phyloP scores from a whole-genome alignment of 2,329 filamentous ascomycete species.

The Tolypocladium nubicola region DNA sequence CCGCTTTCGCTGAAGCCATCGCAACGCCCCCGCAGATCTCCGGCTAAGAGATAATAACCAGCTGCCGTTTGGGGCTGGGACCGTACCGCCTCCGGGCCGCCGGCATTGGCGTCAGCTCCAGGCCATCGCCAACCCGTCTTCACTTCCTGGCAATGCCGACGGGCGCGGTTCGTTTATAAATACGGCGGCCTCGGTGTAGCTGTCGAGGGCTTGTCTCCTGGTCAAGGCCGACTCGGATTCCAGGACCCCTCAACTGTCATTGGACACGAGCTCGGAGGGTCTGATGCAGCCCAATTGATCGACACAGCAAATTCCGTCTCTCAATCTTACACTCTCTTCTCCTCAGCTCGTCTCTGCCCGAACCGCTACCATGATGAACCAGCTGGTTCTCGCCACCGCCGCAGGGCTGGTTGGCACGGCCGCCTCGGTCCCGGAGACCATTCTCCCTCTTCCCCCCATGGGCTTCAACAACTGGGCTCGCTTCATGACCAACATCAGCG shows the following conservation, averaged over 20 bases:
- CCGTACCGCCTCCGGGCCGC: neutral
- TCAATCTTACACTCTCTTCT: no score
- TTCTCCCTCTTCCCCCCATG: slow-evolving; percentile 29
- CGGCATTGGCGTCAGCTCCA: neutral
- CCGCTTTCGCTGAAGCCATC: neutral
- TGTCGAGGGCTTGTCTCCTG: neutral
- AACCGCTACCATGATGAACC: neutral
- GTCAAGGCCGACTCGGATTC: neutral
- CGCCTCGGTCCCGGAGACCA: neutral
- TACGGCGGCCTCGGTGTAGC: neutral
- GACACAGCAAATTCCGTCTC: neutral
- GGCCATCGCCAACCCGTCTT: neutral
- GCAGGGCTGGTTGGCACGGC: neutral
- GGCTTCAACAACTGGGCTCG: slow-evolving; percentile 42
- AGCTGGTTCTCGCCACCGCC: neutral
- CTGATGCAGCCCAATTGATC: neutral
- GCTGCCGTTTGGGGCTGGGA: neutral
- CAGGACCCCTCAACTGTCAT: neutral
- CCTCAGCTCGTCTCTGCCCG: no score
- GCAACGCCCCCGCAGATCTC: neutral
- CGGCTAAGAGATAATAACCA: neutral
- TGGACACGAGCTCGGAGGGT: no score
- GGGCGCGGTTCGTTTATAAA: neutral
- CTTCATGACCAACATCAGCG: slow-evolving; percentile 35
- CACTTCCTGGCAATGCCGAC: neutral